phyloP scores from a whole-genome alignment of 2,329 filamentous ascomycete genomes.

The Cadophora luteo-olivacea region DNA sequence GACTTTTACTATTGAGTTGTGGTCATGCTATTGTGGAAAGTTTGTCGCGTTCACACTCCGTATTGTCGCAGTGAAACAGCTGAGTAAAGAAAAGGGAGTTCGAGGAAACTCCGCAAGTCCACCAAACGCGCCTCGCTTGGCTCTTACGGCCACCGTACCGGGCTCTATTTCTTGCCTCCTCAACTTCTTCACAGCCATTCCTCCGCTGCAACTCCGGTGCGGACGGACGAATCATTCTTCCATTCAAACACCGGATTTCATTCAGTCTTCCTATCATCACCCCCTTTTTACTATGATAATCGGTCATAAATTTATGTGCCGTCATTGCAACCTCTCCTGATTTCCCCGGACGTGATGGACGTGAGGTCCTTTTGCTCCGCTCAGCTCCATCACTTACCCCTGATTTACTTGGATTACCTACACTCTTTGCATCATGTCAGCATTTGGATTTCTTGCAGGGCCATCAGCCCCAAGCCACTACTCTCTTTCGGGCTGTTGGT shows the following conservation, averaged over 20 bases:
- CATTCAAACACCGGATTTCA: neutral
- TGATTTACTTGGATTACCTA: conserved; percentile 1
- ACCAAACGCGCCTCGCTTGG: neutral
- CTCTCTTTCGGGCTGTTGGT: conserved; percentile 11
- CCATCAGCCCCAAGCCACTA: conserved; percentile 20
- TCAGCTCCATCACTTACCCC: conserved; percentile 1
- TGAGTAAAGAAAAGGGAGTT: neutral
- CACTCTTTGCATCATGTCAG: conserved; percentile 6
- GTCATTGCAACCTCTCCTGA: neutral
- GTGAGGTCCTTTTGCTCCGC: conserved; percentile 8
- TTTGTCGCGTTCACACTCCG: neutral
- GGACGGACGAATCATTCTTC: neutral
- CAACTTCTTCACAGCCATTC: neutral
- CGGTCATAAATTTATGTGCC: neutral
- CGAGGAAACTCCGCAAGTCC: conserved; percentile 7
- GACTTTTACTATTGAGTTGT: neutral
- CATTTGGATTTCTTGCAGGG: conserved; percentile 8
- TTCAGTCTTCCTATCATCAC: neutral
- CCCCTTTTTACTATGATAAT: neutral
- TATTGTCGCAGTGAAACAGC: neutral
- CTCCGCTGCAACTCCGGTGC: conserved; percentile 4
- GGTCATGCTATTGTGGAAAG: conserved; percentile 1
- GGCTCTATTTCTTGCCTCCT: neutral
- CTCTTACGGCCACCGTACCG: neutral
- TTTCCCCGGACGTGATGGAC: neutral